Conservation (phyloP, 139 green algal species). For the Spirogloea muscicola region DNA sequence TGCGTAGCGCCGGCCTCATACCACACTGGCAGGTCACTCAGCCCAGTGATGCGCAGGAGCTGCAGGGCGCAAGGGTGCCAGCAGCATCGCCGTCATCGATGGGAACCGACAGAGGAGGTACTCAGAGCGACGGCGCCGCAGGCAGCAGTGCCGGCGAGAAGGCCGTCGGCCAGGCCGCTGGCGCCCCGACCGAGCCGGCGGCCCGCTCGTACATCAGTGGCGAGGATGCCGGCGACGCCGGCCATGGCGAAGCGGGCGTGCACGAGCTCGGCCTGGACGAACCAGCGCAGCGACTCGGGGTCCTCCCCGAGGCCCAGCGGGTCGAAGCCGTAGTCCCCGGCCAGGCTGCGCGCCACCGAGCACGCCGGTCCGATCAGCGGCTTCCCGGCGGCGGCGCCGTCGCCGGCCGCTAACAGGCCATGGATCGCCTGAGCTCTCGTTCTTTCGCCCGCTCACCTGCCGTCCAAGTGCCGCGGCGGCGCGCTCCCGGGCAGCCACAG, state of each 20-base stretch:
- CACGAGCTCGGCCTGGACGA: constrained; percentile 54
- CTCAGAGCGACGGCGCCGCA: no score
- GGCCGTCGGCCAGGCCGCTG: no score
- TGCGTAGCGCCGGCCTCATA: constrained; percentile 26
- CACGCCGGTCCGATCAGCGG: constrained; percentile 20
- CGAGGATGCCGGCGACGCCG: constrained; percentile 48
- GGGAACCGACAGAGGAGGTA: no score
- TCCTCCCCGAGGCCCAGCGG: constrained; percentile 69
- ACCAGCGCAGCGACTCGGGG: constrained; percentile 71
- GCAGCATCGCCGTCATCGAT: no score
- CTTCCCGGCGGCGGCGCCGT: not conserved
- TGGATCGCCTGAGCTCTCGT: not conserved
- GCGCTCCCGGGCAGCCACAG: constrained; percentile 35
- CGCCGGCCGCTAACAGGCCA: not conserved
- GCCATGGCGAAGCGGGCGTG: constrained; percentile 56
- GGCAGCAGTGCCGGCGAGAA: no score
- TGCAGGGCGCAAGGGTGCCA: constrained; percentile 2
- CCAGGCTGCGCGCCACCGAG: constrained; percentile 43
- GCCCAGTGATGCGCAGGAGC: constrained; percentile 13
- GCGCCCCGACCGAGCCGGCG: no score
- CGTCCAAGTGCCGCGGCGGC: constrained; percentile 36
- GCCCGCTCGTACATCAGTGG: constrained; percentile 37
- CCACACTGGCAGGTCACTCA: constrained; percentile 33
- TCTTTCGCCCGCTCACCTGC: constrained; percentile 5
- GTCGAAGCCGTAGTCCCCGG: constrained; percentile 66